Percentiles rank a stretch among this genome's conserved stretches.
Conservation (phyloP, 2,329 filamentous ascomycete genomes). For the Lachnellula willkommii region DNA sequence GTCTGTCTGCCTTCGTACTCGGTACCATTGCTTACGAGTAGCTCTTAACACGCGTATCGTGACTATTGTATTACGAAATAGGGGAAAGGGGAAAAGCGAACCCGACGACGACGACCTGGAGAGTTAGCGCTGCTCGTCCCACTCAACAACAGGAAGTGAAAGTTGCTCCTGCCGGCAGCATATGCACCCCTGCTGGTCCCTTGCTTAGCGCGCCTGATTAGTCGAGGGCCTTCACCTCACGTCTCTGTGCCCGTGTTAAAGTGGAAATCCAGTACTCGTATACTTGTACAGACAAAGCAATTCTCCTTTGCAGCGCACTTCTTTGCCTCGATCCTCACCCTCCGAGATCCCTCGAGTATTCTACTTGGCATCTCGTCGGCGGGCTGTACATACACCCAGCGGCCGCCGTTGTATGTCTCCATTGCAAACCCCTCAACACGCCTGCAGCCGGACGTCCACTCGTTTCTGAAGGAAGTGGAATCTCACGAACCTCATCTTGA, state of each 20-base stretch:
- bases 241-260: conserved; percentile 4
- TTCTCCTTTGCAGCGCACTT: neutral
- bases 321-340: neutral
- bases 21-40: too few relatives aligned
- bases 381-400: neutral
- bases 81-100: neutral
- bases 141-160: too few relatives aligned
- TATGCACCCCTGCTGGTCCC: neutral
- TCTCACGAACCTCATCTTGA: neutral
- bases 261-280: neutral
- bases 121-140: neutral
- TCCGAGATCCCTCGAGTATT: neutral
- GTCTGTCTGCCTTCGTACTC: neutral
- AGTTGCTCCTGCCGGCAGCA: neutral
- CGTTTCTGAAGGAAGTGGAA: conserved; percentile 18
- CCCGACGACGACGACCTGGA: neutral
- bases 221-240: conserved; percentile 6
- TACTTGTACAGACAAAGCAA: conserved; percentile 3
- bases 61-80: neutral
- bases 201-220: conserved; percentile 9
- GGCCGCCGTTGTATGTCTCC: neutral
- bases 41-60: too few relatives aligned
- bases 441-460: conserved; percentile 10
- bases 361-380: neutral
- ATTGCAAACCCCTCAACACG: neutral